Evolutionary conservation across 768 basidiomycete species (phyloP).

Genomic region (Serendipita sp.): DNA sequence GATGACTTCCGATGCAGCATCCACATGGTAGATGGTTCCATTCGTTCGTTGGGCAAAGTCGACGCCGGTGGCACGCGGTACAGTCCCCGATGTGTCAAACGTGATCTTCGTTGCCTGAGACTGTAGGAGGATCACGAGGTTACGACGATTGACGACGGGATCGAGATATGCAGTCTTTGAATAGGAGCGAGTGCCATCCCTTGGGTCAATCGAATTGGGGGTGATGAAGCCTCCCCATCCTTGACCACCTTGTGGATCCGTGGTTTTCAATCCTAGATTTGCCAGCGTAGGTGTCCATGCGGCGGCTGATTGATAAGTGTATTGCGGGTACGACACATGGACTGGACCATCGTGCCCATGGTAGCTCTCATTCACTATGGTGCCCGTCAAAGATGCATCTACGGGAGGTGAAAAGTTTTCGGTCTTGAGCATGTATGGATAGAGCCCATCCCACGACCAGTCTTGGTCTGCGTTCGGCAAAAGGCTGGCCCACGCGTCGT

Average conservation of each 20-base stretch:
- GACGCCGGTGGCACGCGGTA: background rate
- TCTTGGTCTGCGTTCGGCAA: constrained; percentile 10
- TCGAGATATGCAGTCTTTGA: constrained; percentile 6
- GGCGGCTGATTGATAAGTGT: background rate
- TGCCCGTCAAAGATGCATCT: constrained; percentile 8
- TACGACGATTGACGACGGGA: background rate
- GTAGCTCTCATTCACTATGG: constrained; percentile 4
- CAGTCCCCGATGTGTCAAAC: background rate
- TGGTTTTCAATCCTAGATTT: constrained; percentile 7
- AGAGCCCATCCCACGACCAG: constrained; percentile 10
- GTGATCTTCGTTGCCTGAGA: background rate
- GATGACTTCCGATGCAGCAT: constrained; percentile 13
- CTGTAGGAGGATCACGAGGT: constrained; percentile 5
- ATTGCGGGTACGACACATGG: constrained; percentile 6
- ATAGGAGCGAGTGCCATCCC: background rate
- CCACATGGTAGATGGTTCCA: background rate
- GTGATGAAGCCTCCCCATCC: constrained; percentile 5
- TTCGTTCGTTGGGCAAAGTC: background rate
- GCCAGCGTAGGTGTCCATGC: constrained; percentile 5
- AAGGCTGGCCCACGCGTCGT: background rate
- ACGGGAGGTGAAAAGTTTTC: constrained; percentile 11
- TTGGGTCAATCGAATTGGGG: background rate
- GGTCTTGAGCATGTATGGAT: constrained; percentile 7
- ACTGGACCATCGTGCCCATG: constrained; percentile 10
- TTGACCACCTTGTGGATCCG: constrained; percentile 16